Base-by-base conservation (phyloP, 345 rosid genomes). In the Erucastrum elatum region DNA sequence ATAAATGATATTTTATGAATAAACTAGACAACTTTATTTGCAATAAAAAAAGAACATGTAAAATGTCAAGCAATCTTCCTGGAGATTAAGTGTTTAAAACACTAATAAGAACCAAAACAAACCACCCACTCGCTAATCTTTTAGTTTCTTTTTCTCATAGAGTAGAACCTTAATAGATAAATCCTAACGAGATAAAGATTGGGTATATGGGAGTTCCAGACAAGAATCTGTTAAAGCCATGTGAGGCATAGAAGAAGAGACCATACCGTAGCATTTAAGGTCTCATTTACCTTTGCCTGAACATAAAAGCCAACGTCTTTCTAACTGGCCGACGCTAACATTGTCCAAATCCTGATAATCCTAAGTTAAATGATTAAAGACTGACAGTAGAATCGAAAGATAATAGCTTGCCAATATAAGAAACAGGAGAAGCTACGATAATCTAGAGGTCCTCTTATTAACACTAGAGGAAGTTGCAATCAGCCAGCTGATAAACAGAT, bases 181-280 rank as follows among this genome's bases (percentile, higher is more conserved):
- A 37, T 11, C 59, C 13, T 39, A 56, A 56, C 39, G 66, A 59
- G 72, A 56, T 41, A 41, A 66, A 29, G 78, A 27, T 39, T 35
- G 9, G 58, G 59, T 56, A 15, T 29, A 59, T 12, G 44, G 59
- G 29, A 61, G 41, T 63, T 49, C 10, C 75, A 70, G 55, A 64
- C 69, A 33, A 56, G 66, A 75, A 58, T 67, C 34, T 15, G 66
- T 58, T 39, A 16, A 70, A 51, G 75, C 41, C 75, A 64, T 64
- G 71, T 70, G 69, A 69, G 63, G 80, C 69, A 44, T 61, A 61
- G 30, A 69, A 76, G 58, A 69, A 76, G 70, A 56, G 70, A 70
- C 66, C 26, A 64, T 64, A 63, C 59, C 71, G 10, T 25, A 61
- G 75, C 75, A 77, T 70, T 77, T 63, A 70, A 26, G 65, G 61